Percentiles rank a stretch among this genome's conserved stretches.
phyloP scores from a whole-genome alignment of 2,329 filamentous ascomycete genomes.

The Hawksworthiomyces lignivorus region DNA sequence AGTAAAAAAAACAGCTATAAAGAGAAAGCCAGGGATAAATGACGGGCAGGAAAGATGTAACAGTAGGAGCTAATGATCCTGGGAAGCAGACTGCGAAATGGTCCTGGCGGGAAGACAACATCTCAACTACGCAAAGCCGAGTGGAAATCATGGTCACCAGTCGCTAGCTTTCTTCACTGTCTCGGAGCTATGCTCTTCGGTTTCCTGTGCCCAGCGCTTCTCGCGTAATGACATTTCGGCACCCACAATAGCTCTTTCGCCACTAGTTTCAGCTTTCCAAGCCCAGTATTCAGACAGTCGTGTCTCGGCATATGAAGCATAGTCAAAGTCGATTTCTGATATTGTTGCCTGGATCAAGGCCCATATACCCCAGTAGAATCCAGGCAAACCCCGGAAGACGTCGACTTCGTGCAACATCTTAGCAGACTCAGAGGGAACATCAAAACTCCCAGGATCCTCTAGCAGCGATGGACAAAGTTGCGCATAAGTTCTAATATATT shows the following conservation, averaged over 20 bases:
- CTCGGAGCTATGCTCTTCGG: slow-evolving; percentile 16
- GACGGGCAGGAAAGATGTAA: no score
- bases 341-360: slow-evolving; percentile 90
- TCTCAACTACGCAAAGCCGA: no score
- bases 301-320: slow-evolving; percentile 80
- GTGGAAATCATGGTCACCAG: no score
- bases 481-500: slow-evolving; percentile 75
- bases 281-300: slow-evolving; percentile 87
- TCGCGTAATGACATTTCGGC: slow-evolving; percentile 67
- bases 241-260: slow-evolving; percentile 43
- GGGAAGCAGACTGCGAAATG: no score
- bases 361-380: slow-evolving; percentile 92
- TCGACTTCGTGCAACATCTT: slow-evolving; percentile 77
- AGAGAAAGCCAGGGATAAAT: not conserved
- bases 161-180: no score
- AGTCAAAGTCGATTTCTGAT: slow-evolving; percentile 94
- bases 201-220: slow-evolving; percentile 63
- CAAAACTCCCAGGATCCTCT: slow-evolving; percentile 28
- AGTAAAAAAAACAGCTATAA: not conserved
- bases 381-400: slow-evolving; percentile 77
- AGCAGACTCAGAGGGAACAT: slow-evolving; percentile 55
- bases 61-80: no score
- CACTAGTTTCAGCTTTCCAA: slow-evolving; percentile 70
- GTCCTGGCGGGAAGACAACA: no score
- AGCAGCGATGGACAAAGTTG: slow-evolving; percentile 29